Conservation (phyloP, 2,329 filamentous ascomycete species). For the Colletotrichum sublineola region DNA sequence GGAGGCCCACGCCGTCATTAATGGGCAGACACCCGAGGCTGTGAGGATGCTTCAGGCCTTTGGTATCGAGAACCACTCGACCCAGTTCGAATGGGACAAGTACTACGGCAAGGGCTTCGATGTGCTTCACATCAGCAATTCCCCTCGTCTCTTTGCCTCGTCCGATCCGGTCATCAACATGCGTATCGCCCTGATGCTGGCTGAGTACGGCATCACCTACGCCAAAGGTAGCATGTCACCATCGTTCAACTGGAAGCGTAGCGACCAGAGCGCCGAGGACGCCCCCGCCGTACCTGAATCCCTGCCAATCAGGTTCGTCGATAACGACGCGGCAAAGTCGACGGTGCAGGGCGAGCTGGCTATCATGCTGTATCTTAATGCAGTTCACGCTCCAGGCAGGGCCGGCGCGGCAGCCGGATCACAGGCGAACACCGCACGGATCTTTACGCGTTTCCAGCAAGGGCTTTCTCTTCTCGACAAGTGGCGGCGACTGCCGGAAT, state of each 20-base stretch:
- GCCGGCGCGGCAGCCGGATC: constrained; percentile 45
- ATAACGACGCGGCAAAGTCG: constrained; percentile 65
- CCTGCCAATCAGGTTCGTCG: constrained; percentile 63
- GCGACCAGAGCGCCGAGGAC: constrained; percentile 24
- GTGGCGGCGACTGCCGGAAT: constrained; percentile 48
- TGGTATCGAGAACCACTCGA: constrained; percentile 83
- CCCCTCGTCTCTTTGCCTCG: constrained; percentile 65
- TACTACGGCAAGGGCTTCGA: constrained; percentile 87
- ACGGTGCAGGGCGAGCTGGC: constrained; percentile 63
- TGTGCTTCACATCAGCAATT: constrained; percentile 75
- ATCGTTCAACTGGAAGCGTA: constrained; percentile 48
- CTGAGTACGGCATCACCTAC: constrained; percentile 61
- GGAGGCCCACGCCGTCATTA: constrained; percentile 74
- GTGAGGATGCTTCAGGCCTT: constrained; percentile 82
- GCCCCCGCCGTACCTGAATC: constrained; percentile 44
- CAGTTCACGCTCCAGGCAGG: constrained; percentile 58
- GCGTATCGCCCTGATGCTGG: constrained; percentile 64
- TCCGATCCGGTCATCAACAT: constrained; percentile 62
- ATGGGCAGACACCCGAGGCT: constrained; percentile 76
- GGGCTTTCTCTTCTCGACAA: constrained; percentile 54
- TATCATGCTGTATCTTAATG: constrained; percentile 73
- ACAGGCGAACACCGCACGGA: constrained; percentile 51
- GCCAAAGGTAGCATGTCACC: constrained; percentile 59
- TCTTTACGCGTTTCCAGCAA: constrained; percentile 59
- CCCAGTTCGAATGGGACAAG: constrained; percentile 79